Evolutionary conservation across 257 asterid genomes (phyloP).

Genomic region (Voacanga thouarsii): DNA sequence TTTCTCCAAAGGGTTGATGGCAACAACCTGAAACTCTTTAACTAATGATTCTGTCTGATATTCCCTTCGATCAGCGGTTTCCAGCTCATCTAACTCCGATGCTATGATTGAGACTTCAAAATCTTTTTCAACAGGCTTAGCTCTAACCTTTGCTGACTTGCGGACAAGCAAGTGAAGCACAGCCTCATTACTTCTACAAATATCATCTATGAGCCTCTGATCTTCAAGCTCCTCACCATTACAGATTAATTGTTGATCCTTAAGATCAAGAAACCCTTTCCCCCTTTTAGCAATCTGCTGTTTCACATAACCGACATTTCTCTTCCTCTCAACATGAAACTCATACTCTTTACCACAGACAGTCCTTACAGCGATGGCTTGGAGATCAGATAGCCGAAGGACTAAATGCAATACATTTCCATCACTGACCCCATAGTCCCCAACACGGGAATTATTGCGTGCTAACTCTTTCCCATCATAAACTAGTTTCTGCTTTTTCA

Average conservation of each 20-base stretch:
- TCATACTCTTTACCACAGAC: constrained; percentile 68
- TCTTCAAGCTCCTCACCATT: constrained; percentile 80
- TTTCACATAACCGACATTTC: constrained; percentile 68
- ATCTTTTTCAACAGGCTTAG: constrained; percentile 43
- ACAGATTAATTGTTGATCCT: constrained; percentile 54
- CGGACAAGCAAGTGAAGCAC: constrained; percentile 67
- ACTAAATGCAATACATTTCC: constrained; percentile 71
- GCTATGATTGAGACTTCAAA: constrained; percentile 60
- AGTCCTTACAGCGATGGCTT: constrained; percentile 66
- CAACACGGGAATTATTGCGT: constrained; percentile 47
- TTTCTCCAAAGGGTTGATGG: constrained; percentile 22
- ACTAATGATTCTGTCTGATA: constrained; percentile 17
- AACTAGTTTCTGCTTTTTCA: constrained; percentile 65
- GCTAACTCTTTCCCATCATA: constrained; percentile 77
- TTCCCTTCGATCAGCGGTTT: constrained; percentile 18
- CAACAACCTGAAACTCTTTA: constrained; percentile 26
- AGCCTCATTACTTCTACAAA: constrained; percentile 51
- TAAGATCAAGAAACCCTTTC: constrained; percentile 37
- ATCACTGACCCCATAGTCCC: constrained; percentile 62
- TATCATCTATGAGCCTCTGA: constrained; percentile 61
- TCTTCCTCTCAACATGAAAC: constrained; percentile 55
- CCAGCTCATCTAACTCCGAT: constrained; percentile 34
- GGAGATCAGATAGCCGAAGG: constrained; percentile 61
- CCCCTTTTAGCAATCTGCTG: constrained; percentile 58
- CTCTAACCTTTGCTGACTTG: constrained; percentile 54